Evolutionary conservation across 176 grass and related monocot genomes (phyloP), one percentile per base, ranked within the genome.

Genomic region (Ananas comosus): DNA sequence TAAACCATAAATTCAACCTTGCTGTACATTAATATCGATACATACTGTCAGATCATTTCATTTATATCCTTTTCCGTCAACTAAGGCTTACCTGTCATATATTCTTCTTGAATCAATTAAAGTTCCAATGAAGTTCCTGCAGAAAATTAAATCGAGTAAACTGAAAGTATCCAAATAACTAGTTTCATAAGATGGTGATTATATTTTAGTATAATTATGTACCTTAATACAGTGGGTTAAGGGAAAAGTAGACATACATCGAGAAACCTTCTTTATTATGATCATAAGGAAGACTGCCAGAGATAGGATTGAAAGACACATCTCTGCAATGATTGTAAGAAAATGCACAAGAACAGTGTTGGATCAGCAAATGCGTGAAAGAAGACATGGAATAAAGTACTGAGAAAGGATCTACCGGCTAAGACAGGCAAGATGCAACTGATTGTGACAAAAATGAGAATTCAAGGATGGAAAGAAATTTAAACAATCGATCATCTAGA

Each of bases 261-360:
- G 23, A 53, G 2, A 54, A 57, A 4, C 9, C 24, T 71, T 8
- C 22, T 29, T 27, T 47, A 16, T 12, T 56, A 13, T 42, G 33
- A 63, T 76, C 23, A 72, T 21, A 23, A 73, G 59, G 67, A 78
- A 75, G 79, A 63, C 0, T 13, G 76, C 68, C 79, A 73, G 75
- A 1, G 3, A 63, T 51, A 63, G 13, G 56, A 52, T 89, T 89
- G 74, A 82, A 77, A 7, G 82, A 85, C 68, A 89, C 49, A 73
- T 89, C 87, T 83, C 87, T 89, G 79, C 12, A 80, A 66, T 57
- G 1, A 66, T 76, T 68, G 75, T 11, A 67, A 51, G 5, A 80
- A 70, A 65, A 49, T 47, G 56, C 12, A 76, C 21, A 13, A 56
- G 21, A 65, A 65, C 16, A 58, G 18, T 27, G 64, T 65, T 65